Percentiles rank a stretch among this genome's conserved stretches.
phyloP scores from a whole-genome alignment of 441 rosid species.

The California macrophylla region DNA sequence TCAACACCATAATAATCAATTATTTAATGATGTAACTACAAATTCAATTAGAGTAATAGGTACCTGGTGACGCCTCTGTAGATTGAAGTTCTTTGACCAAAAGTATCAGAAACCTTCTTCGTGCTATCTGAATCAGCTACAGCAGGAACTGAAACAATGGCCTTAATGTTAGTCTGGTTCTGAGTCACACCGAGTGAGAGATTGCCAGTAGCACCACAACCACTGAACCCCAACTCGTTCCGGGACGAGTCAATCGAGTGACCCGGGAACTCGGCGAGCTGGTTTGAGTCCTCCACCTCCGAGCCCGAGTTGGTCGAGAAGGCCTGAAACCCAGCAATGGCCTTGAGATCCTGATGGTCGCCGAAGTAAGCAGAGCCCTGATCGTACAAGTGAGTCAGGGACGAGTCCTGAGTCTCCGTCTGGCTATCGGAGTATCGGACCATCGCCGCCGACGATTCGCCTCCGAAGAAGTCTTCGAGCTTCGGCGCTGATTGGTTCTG shows the following conservation, averaged over 20 bases:
- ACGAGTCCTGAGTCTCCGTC: background rate
- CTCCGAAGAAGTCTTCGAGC: background rate
- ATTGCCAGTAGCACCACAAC: background rate
- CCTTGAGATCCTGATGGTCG: background rate
- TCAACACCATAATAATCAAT: background rate
- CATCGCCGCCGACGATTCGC: background rate
- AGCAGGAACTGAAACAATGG: background rate
- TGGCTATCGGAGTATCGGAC: background rate
- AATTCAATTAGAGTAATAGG: background rate
- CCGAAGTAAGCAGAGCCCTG: background rate
- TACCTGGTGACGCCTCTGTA: constrained; percentile 92
- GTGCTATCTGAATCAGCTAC: constrained; percentile 10
- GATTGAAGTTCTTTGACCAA: constrained; percentile 91
- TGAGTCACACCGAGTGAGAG: constrained; percentile 1
- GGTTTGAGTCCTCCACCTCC: background rate
- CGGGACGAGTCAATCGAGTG: background rate
- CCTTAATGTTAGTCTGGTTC: background rate
- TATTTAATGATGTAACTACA: background rate
- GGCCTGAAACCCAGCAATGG: background rate
- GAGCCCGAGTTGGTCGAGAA: background rate
- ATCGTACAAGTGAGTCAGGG: background rate
- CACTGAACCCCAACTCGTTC: background rate
- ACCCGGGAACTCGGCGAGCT: background rate
- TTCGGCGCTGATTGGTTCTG: background rate
- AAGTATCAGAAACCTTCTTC: constrained; percentile 55